phyloP scores from a whole-genome alignment of 805 yeast species.

The Candida silvicultrix region DNA sequence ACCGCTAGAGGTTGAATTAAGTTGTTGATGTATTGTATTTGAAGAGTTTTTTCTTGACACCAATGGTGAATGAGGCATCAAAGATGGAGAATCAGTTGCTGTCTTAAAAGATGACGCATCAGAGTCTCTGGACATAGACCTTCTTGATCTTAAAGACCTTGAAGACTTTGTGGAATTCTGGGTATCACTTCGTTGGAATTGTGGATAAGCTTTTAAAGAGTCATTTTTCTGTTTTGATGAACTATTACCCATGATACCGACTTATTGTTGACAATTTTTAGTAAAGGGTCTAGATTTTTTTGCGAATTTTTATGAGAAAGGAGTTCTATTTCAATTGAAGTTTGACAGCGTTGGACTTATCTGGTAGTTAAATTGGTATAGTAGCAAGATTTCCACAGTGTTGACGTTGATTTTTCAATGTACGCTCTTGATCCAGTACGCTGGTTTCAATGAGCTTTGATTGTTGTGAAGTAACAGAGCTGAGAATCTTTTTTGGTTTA shows the following conservation, averaged over 20 bases:
- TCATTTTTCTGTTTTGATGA: slow-evolving; percentile 23
- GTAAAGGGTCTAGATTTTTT: too few relatives aligned
- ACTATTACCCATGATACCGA: slow-evolving; percentile 20
- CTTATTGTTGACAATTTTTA: too few relatives aligned
- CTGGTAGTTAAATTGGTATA: too few relatives aligned
- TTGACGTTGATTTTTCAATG: too few relatives aligned
- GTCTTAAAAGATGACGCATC: slow-evolving; percentile 27
- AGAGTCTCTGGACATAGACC: slow-evolving; percentile 20
- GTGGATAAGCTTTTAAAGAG: slow-evolving; percentile 28
- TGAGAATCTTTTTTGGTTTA: too few relatives aligned
- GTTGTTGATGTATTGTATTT: slow-evolving; percentile 7
- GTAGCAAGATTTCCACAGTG: too few relatives aligned
- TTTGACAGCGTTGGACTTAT: too few relatives aligned
- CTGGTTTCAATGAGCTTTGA: too few relatives aligned
- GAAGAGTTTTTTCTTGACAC: slow-evolving; percentile 20
- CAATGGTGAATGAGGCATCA: slow-evolving; percentile 20
- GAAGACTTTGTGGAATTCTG: slow-evolving; percentile 41
- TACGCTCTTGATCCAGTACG: too few relatives aligned
- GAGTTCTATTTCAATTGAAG: too few relatives aligned
- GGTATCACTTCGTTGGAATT: slow-evolving; percentile 48
- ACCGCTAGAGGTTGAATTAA: slow-evolving; percentile 7
- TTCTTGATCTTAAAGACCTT: slow-evolving; percentile 34
- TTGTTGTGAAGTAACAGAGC: too few relatives aligned
- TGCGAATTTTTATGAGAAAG: too few relatives aligned
- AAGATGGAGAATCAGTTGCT: slow-evolving; percentile 23